Base-by-base conservation (phyloP, 495 filamentous ascomycete genomes). In the Penicillium cataractarum region DNA sequence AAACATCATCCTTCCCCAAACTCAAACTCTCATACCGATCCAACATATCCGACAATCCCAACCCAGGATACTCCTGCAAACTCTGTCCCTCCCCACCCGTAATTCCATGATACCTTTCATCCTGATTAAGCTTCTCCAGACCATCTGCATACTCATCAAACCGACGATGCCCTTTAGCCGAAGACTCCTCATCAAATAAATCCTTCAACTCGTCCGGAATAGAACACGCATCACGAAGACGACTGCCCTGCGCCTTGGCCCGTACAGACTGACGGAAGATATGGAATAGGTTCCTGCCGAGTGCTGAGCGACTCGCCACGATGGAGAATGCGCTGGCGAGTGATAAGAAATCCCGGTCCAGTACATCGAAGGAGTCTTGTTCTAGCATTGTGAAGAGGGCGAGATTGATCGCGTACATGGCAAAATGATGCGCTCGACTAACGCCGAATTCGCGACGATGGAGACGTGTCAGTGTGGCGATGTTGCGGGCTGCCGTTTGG, bases 321-420 rank as follows among this genome's bases (percentile, higher is more conserved):
- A 72, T 70, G 4, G 71, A 66, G 40, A 80, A 79, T 1, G 78
- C 72, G 49, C 74, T 76, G 0, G 75, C 69, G 4, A 82, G 68
- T 0, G 70, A 67, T 0, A 80, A 63, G 51, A 80, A 82, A 37
- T 80, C 76, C 26, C 54, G 48, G 48, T 80, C 78, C 0, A 77
- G 62, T 0, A 80, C 72, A 49, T 82, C 73, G 42, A 80, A 80
- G 0, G 59, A 26, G 5, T 65, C 62, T 12, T 65, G 61, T n/a
- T 78, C 74, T 2, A 79, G 60, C 64, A 82, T 57, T 0, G 72
- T 69, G 60, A 80, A 82, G 3, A 82, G 61, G 9, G 78, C 79
- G 13, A 82, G 69, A 35, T 78, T 82, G 55, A 82, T 76, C 2
- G 78, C 77, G 50, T 79, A 82, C 61, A 82, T 65, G 13, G 78